Evolutionary conservation across 2,329 filamentous ascomycete genomes (phyloP).

Genomic region (Dothiorella sarmentorum): DNA sequence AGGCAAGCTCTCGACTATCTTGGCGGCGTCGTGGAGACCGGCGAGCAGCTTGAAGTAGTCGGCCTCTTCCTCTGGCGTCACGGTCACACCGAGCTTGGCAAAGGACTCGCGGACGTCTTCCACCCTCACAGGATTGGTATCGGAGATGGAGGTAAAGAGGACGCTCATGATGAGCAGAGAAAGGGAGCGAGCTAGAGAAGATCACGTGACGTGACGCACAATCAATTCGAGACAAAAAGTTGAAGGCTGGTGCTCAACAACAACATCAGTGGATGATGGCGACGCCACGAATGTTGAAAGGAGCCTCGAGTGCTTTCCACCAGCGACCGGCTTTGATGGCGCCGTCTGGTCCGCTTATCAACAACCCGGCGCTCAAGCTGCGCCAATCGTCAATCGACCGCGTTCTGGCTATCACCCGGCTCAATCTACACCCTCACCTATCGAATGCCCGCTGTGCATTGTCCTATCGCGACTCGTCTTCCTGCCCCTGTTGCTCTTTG

Average conservation of each 20-base stretch:
- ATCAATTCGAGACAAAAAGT: background rate
- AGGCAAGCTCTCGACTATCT: conserved; percentile 42
- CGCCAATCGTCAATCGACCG: conserved; percentile 12
- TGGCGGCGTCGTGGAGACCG: conserved; percentile 51
- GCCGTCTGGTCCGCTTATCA: conserved; percentile 9
- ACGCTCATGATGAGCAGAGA: conserved; percentile 17
- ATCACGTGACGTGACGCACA: background rate
- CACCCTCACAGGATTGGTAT: background rate
- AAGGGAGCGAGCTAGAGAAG: background rate
- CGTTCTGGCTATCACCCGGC: conserved; percentile 2
- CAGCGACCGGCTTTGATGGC: background rate
- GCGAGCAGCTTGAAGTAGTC: conserved; percentile 51
- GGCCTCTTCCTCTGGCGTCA: conserved; percentile 39
- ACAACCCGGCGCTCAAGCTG: too few species aligned
- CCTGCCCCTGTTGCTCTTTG: background rate
- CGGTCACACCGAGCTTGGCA: conserved; percentile 36
- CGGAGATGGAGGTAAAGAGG: conserved; percentile 26
- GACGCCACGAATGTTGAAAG: too few species aligned
- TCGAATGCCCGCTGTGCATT: background rate
- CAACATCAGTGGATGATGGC: too few species aligned
- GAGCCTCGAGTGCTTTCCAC: background rate
- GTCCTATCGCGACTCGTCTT: background rate
- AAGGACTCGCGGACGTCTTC: conserved; percentile 21
- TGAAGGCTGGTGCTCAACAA: background rate
- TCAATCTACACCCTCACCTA: background rate